Evolutionary conservation across 2,329 filamentous ascomycete species (phyloP), one percentile per base, ranked within the genome.

Genomic region (Blastomyces parvus): DNA sequence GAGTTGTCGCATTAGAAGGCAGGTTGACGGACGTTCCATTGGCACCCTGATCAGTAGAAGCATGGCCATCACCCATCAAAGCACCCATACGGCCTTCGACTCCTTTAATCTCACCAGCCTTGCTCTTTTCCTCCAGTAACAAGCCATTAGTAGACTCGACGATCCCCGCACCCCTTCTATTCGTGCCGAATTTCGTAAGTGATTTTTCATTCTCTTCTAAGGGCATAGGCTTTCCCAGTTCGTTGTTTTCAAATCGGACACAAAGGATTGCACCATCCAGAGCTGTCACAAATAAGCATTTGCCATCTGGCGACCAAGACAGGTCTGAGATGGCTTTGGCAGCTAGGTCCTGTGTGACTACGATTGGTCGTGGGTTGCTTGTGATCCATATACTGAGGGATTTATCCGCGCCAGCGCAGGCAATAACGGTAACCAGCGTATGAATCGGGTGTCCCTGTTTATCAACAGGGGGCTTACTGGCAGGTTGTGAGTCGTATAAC

Each of bases 351-450:
- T 96, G 91, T 11, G 91, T 83, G 61, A 97, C 91, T 25, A 97
- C 87, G 25, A 97, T 87, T 0, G 94, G 94, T 27, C 94, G 82
- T 0, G 94, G 92, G 30, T 90, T 96, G 71, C 91, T 96, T 0
- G 95, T 99, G 70, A 97, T 97, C 94, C 94, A 99, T 46, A 99
- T 88, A 71, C 91, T 97, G 52, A 99, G 78, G 2, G 92, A 94
- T 76, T 97, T 97, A 74, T 99, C 94, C 71, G 96, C 94, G 2
- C 94, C 95, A 6, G 93, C 94, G 66, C 93, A 97, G 9, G 95
- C 94, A 69, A 99, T 95, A 0, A 99, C 93, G 0, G 93, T 97
- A 3, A 97, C 91, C 19, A 86, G 82, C 71, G 78, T 68, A 66
- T 79, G 74, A 25, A 73, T 69, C 11, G 73, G 66, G 67, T 78